These are phyloP conservation scores for Phytophthora melonis DNA, from an alignment of 352 stramenopile genomes.

Conservation along the genomic window DNA sequence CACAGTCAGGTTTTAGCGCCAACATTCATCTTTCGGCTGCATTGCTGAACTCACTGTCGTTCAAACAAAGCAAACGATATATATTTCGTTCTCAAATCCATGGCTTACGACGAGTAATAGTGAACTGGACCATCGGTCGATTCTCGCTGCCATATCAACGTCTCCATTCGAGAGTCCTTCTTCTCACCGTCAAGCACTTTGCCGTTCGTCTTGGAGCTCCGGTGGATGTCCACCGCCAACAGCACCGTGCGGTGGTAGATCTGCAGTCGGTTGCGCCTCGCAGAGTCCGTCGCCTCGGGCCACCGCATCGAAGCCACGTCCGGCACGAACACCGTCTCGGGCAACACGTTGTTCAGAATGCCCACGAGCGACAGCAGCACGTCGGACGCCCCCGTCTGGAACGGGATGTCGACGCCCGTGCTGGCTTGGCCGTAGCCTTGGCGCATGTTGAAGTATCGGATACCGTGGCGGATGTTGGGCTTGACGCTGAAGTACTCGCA, in stretches of 20 bases:
- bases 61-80: too few species aligned
- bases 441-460: conserved; percentile 72
- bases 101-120: too few species aligned
- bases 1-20: too few species aligned
- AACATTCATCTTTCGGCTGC: too few species aligned
- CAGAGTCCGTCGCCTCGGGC: conserved; percentile 28
- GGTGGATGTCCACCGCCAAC: conserved; percentile 56
- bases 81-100: too few species aligned
- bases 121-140: too few species aligned
- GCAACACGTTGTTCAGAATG: conserved; percentile 62
- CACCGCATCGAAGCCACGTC: conserved; percentile 25
- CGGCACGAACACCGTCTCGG: conserved; percentile 51
- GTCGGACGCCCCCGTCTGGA: conserved; percentile 56
- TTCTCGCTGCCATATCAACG: too few species aligned
- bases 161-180: too few species aligned
- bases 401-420: conserved; percentile 46
- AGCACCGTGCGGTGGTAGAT: conserved; percentile 60
- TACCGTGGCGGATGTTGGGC: conserved; percentile 57
- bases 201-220: conserved; percentile 48
- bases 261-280: conserved; percentile 46
- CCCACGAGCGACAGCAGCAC: conserved; percentile 62
- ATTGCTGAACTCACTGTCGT: too few species aligned
- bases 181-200: too few species aligned
- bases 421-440: conserved; percentile 54
- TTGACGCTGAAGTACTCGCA: conserved; percentile 69